Conservation (phyloP, 164 flowering plant genomes). For the Warburgia ugandensis region DNA sequence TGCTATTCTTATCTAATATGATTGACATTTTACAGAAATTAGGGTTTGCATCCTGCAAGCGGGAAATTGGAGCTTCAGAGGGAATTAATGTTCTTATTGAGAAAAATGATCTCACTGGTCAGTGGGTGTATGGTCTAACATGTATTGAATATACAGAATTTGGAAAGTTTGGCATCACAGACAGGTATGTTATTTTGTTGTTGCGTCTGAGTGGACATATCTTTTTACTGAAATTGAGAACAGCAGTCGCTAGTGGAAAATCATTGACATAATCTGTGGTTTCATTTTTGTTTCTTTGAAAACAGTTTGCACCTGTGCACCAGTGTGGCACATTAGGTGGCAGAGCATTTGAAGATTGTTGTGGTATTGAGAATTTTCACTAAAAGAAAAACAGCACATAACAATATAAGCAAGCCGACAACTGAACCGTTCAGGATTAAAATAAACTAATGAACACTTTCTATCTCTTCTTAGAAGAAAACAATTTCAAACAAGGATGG, state of each 20-base stretch:
- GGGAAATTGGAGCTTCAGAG: constrained; percentile 83
- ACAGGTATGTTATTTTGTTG: constrained; percentile 34
- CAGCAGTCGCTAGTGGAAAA: neutral
- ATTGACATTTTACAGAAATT: constrained; percentile 51
- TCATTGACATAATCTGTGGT: neutral
- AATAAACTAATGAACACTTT: too few relatives aligned
- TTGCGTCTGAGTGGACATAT: neutral
- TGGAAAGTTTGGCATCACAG: constrained; percentile 66
- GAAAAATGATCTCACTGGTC: constrained; percentile 62
- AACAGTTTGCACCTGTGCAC: too few relatives aligned
- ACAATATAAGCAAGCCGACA: too few relatives aligned
- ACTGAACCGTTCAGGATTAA: too few relatives aligned
- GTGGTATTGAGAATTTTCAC: too few relatives aligned
- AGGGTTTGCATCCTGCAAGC: constrained; percentile 89
- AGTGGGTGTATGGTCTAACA: constrained; percentile 87
- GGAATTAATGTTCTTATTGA: constrained; percentile 92
- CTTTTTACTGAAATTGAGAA: neutral
- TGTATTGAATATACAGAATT: constrained; percentile 98
- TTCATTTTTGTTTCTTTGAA: too few relatives aligned
- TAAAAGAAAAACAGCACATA: too few relatives aligned
- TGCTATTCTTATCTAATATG: neutral
- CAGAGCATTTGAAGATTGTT: too few relatives aligned
- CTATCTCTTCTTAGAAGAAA: too few relatives aligned
- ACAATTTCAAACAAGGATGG: too few relatives aligned
- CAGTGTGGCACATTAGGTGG: too few relatives aligned